These are phyloP conservation scores for Mucor saturninus DNA, from an alignment of 371 early-diverging fungal species.

Conservation along the genomic window DNA sequence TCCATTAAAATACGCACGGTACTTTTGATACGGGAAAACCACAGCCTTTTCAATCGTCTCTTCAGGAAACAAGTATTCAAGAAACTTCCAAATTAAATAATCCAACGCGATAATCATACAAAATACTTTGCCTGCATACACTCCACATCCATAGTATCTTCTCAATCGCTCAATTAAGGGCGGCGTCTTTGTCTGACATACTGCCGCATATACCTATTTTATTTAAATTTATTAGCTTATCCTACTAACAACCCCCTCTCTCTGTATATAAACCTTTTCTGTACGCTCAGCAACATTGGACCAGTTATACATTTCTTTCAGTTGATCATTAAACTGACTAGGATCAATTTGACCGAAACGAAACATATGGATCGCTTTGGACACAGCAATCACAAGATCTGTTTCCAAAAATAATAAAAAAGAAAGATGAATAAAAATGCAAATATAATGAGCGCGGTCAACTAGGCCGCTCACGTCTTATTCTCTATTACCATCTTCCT, in stretches of 20 bases:
- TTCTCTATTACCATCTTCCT: slow-evolving; percentile 77
- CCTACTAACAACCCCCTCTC: too few relatives aligned
- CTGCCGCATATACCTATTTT: slow-evolving; percentile 56
- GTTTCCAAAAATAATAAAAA: not conserved
- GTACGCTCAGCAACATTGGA: slow-evolving; percentile 92
- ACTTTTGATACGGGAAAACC: slow-evolving; percentile 66
- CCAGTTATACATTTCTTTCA: slow-evolving; percentile 96
- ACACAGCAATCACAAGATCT: slow-evolving; percentile 80
- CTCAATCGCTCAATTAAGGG: slow-evolving; percentile 86
- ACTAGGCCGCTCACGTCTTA: too few relatives aligned
- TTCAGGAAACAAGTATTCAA: slow-evolving; percentile 85
- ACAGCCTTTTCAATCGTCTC: slow-evolving; percentile 74
- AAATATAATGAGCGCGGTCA: too few relatives aligned
- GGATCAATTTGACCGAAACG: slow-evolving; percentile 74
- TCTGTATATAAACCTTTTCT: slow-evolving; percentile 50
- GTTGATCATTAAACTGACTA: slow-evolving; percentile 75
- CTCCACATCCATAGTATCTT: slow-evolving; percentile 88
- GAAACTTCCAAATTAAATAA: slow-evolving; percentile 77
- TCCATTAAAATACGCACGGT: slow-evolving; percentile 37
- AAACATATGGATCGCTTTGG: slow-evolving; percentile 77
- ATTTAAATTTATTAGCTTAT: too few relatives aligned
- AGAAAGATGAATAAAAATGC: not conserved
- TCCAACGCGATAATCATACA: slow-evolving; percentile 89
- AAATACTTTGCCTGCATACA: slow-evolving; percentile 92
- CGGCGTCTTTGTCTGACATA: slow-evolving; percentile 65